These are phyloP conservation scores for Sisymbrium irio DNA, from an alignment of 345 rosid species.

Conservation along the genomic window DNA sequence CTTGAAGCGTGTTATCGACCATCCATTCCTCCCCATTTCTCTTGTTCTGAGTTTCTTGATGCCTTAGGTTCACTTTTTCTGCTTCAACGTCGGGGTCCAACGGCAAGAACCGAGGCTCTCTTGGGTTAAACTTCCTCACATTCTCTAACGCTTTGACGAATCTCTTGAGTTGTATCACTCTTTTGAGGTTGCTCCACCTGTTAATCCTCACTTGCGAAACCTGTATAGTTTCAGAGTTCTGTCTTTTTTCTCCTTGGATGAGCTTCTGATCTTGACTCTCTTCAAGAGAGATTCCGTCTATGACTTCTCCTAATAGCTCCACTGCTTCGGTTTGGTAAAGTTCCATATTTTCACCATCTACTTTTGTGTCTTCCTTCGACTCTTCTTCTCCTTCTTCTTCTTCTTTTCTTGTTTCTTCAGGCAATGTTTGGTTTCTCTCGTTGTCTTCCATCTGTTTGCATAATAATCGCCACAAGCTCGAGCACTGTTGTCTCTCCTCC, in stretches of 20 bases:
- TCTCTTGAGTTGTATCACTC: slow-evolving; percentile 59
- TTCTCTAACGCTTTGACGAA: slow-evolving; percentile 79
- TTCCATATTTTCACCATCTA: slow-evolving; percentile 38
- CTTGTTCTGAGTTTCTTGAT: slow-evolving; percentile 55
- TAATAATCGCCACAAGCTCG: slow-evolving; percentile 67
- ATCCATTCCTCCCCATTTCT: slow-evolving; percentile 83
- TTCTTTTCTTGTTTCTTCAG: slow-evolving; percentile 32
- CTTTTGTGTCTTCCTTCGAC: slow-evolving; percentile 18
- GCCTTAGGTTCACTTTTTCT: slow-evolving; percentile 68
- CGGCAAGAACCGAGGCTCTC: slow-evolving; percentile 48
- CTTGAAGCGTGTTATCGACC: slow-evolving; percentile 81
- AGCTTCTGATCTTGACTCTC: slow-evolving; percentile 45
- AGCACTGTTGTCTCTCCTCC: slow-evolving; percentile 59
- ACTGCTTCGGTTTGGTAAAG: slow-evolving; percentile 61
- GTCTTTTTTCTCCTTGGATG: slow-evolving; percentile 14
- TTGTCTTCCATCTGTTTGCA: slow-evolving; percentile 70
- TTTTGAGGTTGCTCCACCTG: slow-evolving; percentile 83
- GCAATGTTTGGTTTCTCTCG: slow-evolving; percentile 37
- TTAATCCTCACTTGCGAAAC: slow-evolving; percentile 37
- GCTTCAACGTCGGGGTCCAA: slow-evolving; percentile 43
- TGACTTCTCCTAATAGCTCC: slow-evolving; percentile 79
- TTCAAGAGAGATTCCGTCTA: slow-evolving; percentile 68
- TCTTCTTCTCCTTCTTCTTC: slow-evolving; percentile 28
- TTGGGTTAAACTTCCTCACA: slow-evolving; percentile 52
- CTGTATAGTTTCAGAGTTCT: slow-evolving; percentile 25